phyloP scores from a whole-genome alignment of 495 filamentous ascomycete species.

The Annulohypoxylon maeteangense region DNA sequence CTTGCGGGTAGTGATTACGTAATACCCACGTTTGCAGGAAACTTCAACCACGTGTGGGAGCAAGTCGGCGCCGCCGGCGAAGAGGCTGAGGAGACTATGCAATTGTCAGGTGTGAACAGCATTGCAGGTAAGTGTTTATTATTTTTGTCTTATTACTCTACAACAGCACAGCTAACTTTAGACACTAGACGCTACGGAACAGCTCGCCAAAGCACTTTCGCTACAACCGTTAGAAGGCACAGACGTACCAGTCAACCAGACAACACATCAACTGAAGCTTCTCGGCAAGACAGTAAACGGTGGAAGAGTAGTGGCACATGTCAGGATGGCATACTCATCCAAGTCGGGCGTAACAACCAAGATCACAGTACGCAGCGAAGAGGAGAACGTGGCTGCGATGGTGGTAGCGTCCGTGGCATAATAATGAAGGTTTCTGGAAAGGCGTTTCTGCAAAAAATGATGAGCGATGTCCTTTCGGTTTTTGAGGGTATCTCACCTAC shows the following conservation, averaged over 20 bases:
- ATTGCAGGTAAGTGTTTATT: constrained; percentile 85
- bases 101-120: constrained; percentile 88
- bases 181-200: constrained; percentile 88
- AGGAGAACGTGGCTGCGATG: constrained; percentile 87
- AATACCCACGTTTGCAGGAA: constrained; percentile 89
- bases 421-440: constrained; percentile 49
- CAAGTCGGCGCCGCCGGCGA: constrained; percentile 88
- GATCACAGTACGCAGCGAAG: constrained; percentile 88
- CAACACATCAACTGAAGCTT: constrained; percentile 93
- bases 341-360: constrained; percentile 95
- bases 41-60: constrained; percentile 97
- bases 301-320: constrained; percentile 84
- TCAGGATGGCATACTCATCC: constrained; percentile 92
- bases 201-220: constrained; percentile 84
- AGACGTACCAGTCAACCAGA: constrained; percentile 85
- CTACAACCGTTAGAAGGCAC: constrained; percentile 94
- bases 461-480: constrained; percentile 47
- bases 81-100: constrained; percentile 90
- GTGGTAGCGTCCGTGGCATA: constrained; percentile 88
- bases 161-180: constrained; percentile 51
- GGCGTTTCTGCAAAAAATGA: constrained; percentile 48
- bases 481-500: constrained; percentile 30
- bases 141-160: constrained; percentile 21
- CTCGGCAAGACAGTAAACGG: constrained; percentile 95
- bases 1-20: constrained; percentile 92